phyloP scores from a whole-genome alignment of 495 filamentous ascomycete genomes.

The Chaetomium cochliodes region DNA sequence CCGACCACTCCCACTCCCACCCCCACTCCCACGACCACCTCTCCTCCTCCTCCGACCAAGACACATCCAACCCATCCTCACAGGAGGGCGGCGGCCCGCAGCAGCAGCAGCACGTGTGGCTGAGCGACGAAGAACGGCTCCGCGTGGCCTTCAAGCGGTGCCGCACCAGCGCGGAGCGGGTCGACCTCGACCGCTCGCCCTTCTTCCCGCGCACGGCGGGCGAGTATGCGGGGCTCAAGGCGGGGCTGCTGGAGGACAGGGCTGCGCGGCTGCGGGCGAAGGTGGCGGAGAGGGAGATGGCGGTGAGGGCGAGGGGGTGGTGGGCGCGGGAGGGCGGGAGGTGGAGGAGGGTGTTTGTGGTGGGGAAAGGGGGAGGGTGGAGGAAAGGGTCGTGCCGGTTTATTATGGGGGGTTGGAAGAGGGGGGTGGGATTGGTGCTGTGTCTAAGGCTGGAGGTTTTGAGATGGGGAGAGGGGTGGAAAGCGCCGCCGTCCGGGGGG shows the following conservation, averaged over 20 bases:
- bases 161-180: not conserved
- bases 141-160: not conserved
- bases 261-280: not conserved
- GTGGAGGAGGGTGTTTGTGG: not conserved
- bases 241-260: not conserved
- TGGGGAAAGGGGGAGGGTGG: not conserved
- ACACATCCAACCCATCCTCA: too few species aligned
- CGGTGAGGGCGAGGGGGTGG: not conserved
- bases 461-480: not conserved
- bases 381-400: not conserved
- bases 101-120: conserved; percentile 1
- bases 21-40: too few species aligned
- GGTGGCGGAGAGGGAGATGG: not conserved
- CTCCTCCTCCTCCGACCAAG: too few species aligned
- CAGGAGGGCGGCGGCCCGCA: too few species aligned
- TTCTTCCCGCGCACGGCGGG: conserved; percentile 11
- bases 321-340: not conserved
- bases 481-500: not conserved
- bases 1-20: too few species aligned
- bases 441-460: not conserved
- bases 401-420: not conserved
- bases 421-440: not conserved
- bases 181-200: conserved; percentile 12
- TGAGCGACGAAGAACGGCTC: not conserved
- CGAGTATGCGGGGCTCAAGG: conserved; percentile 9